These are phyloP conservation scores for Plasmodium vinckei DNA, from an alignment of 169 alveolate species.

Conservation along the genomic window DNA sequence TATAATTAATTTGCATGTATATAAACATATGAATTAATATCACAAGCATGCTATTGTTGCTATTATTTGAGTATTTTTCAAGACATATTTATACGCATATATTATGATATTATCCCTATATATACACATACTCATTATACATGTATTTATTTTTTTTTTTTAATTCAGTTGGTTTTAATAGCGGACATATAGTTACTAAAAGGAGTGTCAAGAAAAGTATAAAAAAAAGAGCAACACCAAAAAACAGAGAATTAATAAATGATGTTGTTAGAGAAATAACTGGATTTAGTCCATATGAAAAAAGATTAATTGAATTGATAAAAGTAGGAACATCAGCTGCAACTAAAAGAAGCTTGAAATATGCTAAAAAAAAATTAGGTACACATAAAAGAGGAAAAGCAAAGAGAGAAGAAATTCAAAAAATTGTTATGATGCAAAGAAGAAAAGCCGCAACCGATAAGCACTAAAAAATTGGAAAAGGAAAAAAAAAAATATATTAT, in stretches of 20 bases:
- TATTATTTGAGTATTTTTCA: background rate
- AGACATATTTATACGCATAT: background rate
- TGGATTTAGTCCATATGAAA: slow-evolving; percentile 99
- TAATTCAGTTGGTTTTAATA: slow-evolving; percentile 86
- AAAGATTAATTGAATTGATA: slow-evolving; percentile 97
- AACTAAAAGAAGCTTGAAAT: slow-evolving; percentile 97
- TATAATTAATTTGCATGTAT: too few species aligned
- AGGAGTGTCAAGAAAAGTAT: slow-evolving; percentile 82
- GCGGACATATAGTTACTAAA: slow-evolving; percentile 89
- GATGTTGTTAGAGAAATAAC: slow-evolving; percentile 97
- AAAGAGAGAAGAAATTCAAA: slow-evolving; percentile 95
- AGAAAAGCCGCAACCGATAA: slow-evolving; percentile 83
- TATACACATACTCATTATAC: background rate
- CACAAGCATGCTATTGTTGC: background rate
- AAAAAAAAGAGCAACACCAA: slow-evolving; percentile 91
- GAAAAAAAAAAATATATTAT: background rate
- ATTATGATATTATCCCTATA: background rate
- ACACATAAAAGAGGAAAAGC: slow-evolving; percentile 99
- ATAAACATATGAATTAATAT: too few species aligned
- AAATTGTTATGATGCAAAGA: slow-evolving; percentile 92
- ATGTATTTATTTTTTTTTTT: slow-evolving; percentile 10
- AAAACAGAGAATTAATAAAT: slow-evolving; percentile 92
- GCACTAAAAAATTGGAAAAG: slow-evolving; percentile 27
- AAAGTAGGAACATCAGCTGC: slow-evolving; percentile 98
- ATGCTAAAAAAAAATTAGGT: slow-evolving; percentile 99